Percentiles rank a stretch among this genome's conserved stretches.
Evolutionary conservation across 768 basidiomycete genomes (phyloP).

Genomic region (Naganishia friedmannii): DNA sequence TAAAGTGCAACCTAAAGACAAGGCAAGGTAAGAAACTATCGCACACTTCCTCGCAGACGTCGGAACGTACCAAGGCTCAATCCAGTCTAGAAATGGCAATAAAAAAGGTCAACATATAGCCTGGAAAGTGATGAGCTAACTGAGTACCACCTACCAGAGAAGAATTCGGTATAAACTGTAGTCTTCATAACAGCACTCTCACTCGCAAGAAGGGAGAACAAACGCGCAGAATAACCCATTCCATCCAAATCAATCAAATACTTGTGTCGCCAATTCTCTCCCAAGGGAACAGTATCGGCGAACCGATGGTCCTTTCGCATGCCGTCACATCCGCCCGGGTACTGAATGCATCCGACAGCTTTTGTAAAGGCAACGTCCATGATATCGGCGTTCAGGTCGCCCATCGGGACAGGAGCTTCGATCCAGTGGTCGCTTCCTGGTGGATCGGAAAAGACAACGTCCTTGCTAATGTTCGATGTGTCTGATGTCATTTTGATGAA

Average conservation of each 20-base stretch:
- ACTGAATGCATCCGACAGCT: conserved; percentile 65
- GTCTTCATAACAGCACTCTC: conserved; percentile 87
- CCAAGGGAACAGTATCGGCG: conserved; percentile 71
- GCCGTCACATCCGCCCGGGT: conserved; percentile 67
- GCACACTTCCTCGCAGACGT: not conserved
- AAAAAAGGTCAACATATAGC: too few species aligned
- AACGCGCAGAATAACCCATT: conserved; percentile 84
- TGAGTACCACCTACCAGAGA: conserved; percentile 51
- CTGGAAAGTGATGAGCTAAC: not conserved
- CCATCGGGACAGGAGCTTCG: conserved; percentile 63
- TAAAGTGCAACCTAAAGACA: conserved; percentile 71
- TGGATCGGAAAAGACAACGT: conserved; percentile 70
- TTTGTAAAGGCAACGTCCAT: conserved; percentile 88
- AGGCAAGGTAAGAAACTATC: not conserved
- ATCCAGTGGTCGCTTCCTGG: conserved; percentile 61
- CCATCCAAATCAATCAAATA: conserved; percentile 89
- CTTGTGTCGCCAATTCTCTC: conserved; percentile 88
- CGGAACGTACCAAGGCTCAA: conserved; percentile 74
- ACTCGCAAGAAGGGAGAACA: conserved; percentile 58
- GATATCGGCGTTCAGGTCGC: conserved; percentile 67
- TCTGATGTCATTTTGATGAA: conserved; percentile 78
- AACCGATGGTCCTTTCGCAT: conserved; percentile 67
- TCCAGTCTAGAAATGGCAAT: conserved; percentile 63
- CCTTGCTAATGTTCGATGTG: conserved; percentile 58
- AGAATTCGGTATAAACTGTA: conserved; percentile 87